Evolutionary conservation across 495 filamentous ascomycete genomes (phyloP).

Genomic region (Neurospora sp.): DNA sequence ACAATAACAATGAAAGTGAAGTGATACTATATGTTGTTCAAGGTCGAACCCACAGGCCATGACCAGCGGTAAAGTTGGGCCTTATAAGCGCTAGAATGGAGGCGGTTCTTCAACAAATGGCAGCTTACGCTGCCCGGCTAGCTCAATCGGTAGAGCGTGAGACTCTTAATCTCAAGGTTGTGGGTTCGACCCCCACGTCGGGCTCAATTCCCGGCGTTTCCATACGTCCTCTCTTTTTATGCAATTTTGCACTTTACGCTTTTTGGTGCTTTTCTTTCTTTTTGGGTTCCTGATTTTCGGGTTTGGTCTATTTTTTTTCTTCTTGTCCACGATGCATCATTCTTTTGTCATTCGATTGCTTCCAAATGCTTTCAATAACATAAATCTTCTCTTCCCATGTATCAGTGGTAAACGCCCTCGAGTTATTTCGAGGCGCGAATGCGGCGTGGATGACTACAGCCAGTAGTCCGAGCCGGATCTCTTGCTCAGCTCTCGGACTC

Average conservation of each 20-base stretch:
- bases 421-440: background rate
- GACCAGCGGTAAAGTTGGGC: background rate
- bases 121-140: slow-evolving; percentile 36
- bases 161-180: slow-evolving; percentile 45
- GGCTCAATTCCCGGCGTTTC: background rate
- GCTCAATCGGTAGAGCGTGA: slow-evolving; percentile 80
- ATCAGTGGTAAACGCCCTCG: background rate
- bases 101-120: background rate
- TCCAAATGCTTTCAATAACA: background rate
- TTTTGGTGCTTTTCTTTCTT: background rate
- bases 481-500: background rate
- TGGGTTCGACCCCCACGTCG: background rate
- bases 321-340: background rate
- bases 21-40: background rate
- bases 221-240: background rate
- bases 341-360: background rate
- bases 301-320: background rate
- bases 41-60: background rate
- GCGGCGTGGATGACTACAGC: background rate
- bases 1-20: background rate
- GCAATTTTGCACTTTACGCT: background rate
- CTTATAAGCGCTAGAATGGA: background rate
- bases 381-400: background rate
- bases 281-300: too few relatives aligned
- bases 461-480: background rate